These are phyloP conservation scores for Crithidia sp. DNA, from an alignment of 208 protist genomes.

Conservation along the genomic window DNA sequence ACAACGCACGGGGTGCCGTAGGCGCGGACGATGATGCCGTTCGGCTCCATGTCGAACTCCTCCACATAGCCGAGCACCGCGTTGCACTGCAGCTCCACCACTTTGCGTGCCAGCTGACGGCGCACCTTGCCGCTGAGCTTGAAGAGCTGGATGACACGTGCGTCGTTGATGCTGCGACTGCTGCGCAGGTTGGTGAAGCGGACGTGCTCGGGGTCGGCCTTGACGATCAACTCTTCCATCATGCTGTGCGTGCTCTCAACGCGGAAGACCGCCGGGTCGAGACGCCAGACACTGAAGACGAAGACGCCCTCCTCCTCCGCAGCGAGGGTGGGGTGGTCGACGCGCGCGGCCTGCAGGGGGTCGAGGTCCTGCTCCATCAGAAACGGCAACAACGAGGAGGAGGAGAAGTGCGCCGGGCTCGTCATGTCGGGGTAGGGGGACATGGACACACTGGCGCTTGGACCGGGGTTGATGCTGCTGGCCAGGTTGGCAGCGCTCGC, in stretches of 20 bases:
- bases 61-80: slow-evolving; percentile 91
- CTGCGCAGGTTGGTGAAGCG: slow-evolving; percentile 86
- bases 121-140: slow-evolving; percentile 92
- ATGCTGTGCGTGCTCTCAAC: slow-evolving; percentile 83
- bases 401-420: slow-evolving; percentile 15
- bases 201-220: slow-evolving; percentile 91
- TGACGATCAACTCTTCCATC: slow-evolving; percentile 92
- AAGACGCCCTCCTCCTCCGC: slow-evolving; percentile 86
- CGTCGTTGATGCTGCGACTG: slow-evolving; percentile 81
- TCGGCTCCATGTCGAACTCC: slow-evolving; percentile 90
- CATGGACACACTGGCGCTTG: slow-evolving; percentile 3
- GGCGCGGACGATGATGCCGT: slow-evolving; percentile 89
- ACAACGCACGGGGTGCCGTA: slow-evolving; percentile 92
- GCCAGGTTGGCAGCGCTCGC: not conserved
- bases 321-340: slow-evolving; percentile 79
- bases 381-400: slow-evolving; percentile 25
- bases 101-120: slow-evolving; percentile 89
- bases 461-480: not conserved
- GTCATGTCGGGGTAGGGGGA: not conserved
- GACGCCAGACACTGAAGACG: slow-evolving; percentile 83
- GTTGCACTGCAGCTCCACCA: slow-evolving; percentile 90
- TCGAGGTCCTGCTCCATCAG: slow-evolving; percentile 46
- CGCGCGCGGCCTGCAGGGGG: slow-evolving; percentile 55
- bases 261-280: slow-evolving; percentile 87
- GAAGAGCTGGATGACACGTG: slow-evolving; percentile 85